Base-by-base conservation (phyloP, 257 asterid species). In the Scutellaria barbata region DNA sequence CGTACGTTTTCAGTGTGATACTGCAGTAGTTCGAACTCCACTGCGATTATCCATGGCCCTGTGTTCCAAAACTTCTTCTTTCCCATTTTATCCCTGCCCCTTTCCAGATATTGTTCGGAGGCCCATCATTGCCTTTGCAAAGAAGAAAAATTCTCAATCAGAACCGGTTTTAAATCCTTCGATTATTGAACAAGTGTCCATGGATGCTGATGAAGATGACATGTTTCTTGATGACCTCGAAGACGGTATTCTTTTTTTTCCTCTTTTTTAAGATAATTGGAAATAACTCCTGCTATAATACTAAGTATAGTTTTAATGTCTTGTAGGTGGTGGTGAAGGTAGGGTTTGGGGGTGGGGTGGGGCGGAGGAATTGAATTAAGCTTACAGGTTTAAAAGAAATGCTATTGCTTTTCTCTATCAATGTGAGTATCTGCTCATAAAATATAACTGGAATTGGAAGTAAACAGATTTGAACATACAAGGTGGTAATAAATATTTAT, bases 141-240 rank as follows among this genome's bases (percentile, higher is more conserved):
- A 73, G 85, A 86, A 83, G 76, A 82, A 80, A 37, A 76, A 47
- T 56, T 71, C 81, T 7, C 62, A 77, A 55, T 13, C 85, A 65
- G 87, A 84, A 63, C 84, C 89, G 43, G 20, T 85, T 80, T 73
- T 83, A 63, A 71, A 67, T 60, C 84, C 86, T 54, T 82, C 89
- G 60, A 59, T 84, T 60, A 39, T 76, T 25, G 88, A 86, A 48
- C 83, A 86, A 71, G 85, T 84, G 18, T 30, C 65, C 1, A 7
- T 74, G 81, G 79, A 69, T 56, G 86, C 52, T n/a, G 81, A 74
- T 51, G 88, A 82, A 47, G 92, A 81, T 64, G 87, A 64, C 17
- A 35, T 72, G 40, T 72, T 80, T 10, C 61, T 71, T 55, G 92
- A 85, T 64, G 90, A 75, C 56, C 78, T 75, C 51, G 87, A 76